Evolutionary conservation across 768 basidiomycete genomes (phyloP).

Genomic region (Termitomyces sp.): DNA sequence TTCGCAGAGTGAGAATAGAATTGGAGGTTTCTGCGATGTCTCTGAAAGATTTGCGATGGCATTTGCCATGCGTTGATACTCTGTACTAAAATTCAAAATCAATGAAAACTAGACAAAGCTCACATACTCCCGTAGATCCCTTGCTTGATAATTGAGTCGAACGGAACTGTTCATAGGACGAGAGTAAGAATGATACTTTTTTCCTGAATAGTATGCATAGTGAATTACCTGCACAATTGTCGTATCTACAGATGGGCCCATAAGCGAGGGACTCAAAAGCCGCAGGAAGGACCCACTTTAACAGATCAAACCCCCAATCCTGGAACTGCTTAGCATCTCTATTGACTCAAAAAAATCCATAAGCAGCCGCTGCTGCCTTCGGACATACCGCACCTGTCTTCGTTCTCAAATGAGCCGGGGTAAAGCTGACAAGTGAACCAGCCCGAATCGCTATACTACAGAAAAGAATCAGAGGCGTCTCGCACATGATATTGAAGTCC

Average conservation of each 20-base stretch:
- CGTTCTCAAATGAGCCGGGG: constrained; percentile 63
- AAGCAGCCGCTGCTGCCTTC: too few species aligned
- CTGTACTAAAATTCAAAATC: neutral
- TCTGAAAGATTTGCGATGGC: constrained; percentile 51
- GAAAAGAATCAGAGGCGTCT: neutral
- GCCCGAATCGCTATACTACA: constrained; percentile 59
- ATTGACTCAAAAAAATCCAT: constrained; percentile 7
- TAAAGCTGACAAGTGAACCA: constrained; percentile 70
- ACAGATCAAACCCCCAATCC: constrained; percentile 66
- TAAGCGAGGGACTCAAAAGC: neutral
- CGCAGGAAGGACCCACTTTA: constrained; percentile 44
- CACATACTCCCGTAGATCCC: constrained; percentile 54
- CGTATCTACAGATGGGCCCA: constrained; percentile 31
- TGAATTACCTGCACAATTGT: constrained; percentile 49
- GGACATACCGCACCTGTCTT: constrained; percentile 21
- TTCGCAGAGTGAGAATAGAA: constrained; percentile 61
- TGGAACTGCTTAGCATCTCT: constrained; percentile 57
- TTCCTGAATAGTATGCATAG: neutral
- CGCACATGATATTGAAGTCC: neutral
- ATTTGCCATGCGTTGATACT: constrained; percentile 58
- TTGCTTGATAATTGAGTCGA: constrained; percentile 52
- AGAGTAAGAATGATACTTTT: neutral
- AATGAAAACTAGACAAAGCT: neutral
- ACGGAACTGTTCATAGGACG: constrained; percentile 41
- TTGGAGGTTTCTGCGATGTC: constrained; percentile 42